phyloP scores from a whole-genome alignment of 345 rosid genomes.

The Eucalyptus sp. region DNA sequence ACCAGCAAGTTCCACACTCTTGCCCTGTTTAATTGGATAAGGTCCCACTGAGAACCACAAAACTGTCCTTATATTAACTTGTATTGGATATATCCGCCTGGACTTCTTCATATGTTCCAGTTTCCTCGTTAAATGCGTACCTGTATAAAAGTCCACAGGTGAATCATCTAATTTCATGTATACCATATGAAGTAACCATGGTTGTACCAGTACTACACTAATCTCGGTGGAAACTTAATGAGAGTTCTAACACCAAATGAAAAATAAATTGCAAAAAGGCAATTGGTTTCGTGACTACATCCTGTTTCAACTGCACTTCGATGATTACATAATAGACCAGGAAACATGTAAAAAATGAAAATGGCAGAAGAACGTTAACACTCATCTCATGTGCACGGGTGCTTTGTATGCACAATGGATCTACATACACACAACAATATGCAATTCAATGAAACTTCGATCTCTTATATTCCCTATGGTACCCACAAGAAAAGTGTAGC shows the following conservation, averaged over 20 bases:
- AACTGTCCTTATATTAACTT: not conserved
- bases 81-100: constrained; percentile 3
- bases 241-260: not conserved
- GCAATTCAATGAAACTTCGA: not conserved
- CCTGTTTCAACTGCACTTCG: not conserved
- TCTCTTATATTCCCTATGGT: not conserved
- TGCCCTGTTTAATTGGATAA: not conserved
- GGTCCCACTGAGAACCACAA: not conserved
- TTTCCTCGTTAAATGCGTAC: constrained; percentile 49
- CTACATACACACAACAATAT: not conserved
- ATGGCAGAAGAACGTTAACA: not conserved
- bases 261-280: not conserved
- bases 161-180: not conserved
- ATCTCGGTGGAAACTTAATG: not conserved
- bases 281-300: not conserved
- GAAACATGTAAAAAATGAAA: not conserved
- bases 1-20: not conserved
- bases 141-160: not conserved
- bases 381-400: not conserved
- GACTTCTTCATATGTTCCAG: constrained; percentile 34
- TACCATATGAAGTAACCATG: not conserved
- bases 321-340: not conserved
- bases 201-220: not conserved
- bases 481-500: not conserved
- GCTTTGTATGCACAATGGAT: not conserved